phyloP scores from a whole-genome alignment of 2,329 filamentous ascomycete species.

The Clonostachys rhizophaga region DNA sequence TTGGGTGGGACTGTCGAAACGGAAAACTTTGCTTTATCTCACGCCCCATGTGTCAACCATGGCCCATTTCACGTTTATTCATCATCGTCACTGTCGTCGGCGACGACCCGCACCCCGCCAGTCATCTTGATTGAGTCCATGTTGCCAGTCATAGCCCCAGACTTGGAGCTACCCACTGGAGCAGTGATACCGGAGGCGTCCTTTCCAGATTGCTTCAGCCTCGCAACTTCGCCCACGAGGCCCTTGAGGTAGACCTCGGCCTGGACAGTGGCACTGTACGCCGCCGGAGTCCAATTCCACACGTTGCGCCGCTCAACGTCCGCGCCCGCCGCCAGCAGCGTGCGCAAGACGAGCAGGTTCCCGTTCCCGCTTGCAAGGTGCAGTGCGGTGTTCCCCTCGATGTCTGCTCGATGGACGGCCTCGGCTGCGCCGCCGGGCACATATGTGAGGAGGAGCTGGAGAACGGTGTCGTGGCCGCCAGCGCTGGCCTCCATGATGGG shows the following conservation, averaged over 20 bases:
- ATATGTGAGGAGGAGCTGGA: slow-evolving; percentile 62
- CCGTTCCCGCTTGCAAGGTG: slow-evolving; percentile 84
- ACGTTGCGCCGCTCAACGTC: slow-evolving; percentile 68
- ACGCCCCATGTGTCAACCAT: too few relatives aligned
- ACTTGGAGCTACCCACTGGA: neutral
- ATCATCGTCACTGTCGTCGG: slow-evolving; percentile 26
- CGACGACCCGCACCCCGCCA: slow-evolving; percentile 37
- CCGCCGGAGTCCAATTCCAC: slow-evolving; percentile 78
- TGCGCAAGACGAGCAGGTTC: slow-evolving; percentile 70
- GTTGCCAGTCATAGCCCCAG: slow-evolving; percentile 10
- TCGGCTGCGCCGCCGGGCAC: slow-evolving; percentile 47
- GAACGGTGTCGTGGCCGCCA: slow-evolving; percentile 56
- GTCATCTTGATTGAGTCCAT: slow-evolving; percentile 33
- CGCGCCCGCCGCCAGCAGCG: slow-evolving; percentile 74
- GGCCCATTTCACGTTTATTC: slow-evolving; percentile 10
- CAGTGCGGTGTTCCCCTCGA: slow-evolving; percentile 78
- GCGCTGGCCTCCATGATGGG: slow-evolving; percentile 64
- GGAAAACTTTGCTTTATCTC: too few relatives aligned
- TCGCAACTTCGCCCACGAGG: slow-evolving; percentile 67
- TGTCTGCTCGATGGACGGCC: slow-evolving; percentile 55
- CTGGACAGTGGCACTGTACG: slow-evolving; percentile 76
- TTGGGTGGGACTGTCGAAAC: too few relatives aligned
- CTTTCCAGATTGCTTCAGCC: slow-evolving; percentile 34
- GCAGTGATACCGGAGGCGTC: slow-evolving; percentile 4
- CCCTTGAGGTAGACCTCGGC: slow-evolving; percentile 82